These are phyloP conservation scores for Pseudogymnoascus sp. DNA, from an alignment of 2,329 filamentous ascomycete species.

Conservation along the genomic window DNA sequence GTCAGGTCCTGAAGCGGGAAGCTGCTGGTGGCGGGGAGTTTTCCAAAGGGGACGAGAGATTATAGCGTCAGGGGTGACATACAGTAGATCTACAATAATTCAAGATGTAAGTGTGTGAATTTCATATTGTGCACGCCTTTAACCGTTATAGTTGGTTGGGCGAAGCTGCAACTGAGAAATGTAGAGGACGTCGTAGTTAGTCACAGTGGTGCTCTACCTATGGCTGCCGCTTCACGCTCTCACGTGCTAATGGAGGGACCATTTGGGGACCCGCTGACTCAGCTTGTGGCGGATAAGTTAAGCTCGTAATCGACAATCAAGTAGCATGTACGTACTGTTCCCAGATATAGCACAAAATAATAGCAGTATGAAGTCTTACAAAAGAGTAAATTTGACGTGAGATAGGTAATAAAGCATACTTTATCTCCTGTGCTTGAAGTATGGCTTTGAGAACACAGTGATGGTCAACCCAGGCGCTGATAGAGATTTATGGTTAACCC, in stretches of 20 bases:
- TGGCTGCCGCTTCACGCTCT: not conserved
- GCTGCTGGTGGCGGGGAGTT: not conserved
- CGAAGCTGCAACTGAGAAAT: not conserved
- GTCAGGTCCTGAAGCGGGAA: not conserved
- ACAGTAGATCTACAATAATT: not conserved
- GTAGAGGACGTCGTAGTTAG: not conserved
- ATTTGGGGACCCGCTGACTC: conserved; percentile 1
- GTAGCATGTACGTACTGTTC: not conserved
- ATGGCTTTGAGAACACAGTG: not conserved
- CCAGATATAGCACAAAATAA: not conserved
- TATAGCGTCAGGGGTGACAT: not conserved
- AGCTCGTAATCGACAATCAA: not conserved
- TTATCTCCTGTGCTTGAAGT: not conserved
- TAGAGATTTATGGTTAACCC: not conserved
- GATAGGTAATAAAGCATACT: not conserved
- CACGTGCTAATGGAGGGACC: conserved; percentile 4
- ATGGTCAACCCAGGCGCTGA: not conserved
- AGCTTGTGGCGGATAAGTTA: not conserved
- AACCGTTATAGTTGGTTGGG: not conserved
- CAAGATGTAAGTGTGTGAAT: not conserved
- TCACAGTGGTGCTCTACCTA: not conserved
- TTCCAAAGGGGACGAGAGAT: not conserved
- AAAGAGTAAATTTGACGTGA: not conserved
- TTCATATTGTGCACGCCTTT: not conserved
- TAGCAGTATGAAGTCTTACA: not conserved